Base-by-base conservation (phyloP, 169 alveolate species). In the Plasmodium vivax region DNA sequence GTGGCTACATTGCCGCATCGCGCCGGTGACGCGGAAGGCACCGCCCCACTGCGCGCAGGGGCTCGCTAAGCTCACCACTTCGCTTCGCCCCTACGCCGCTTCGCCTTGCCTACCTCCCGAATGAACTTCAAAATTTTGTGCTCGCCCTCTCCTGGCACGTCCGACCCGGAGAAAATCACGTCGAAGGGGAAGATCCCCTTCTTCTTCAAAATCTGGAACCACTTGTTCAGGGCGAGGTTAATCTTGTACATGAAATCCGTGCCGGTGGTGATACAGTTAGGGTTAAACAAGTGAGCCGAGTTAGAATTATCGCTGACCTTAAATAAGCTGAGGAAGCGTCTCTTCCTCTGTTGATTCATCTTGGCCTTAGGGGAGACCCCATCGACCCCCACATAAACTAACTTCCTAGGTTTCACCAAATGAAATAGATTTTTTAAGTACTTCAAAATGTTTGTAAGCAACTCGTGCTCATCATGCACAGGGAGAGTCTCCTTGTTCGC, bases 321-420 rank as follows among this genome's bases (percentile, higher is more conserved):
- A 71, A 98, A 93, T 23, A 99, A 98, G 87, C 98, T 96, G 77
- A 99, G 95, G 96, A 97, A 99, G 77, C 99, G 96, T 51, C 99
- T 96, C 19, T 97, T 97, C 92, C 99, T 96, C 85, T 99, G 98
- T 87, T 98, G 98, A 96, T 98, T 98, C 98, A 99, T 98, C 97
- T 99, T 99, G 2, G 99, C 99, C 93, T 99, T 97, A n/a, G 99
- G 99, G 36, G 99, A 99, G n/a, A 99, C 99, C 0, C 99, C 99
- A 95, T 99, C 99, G 14, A 98, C 97, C 2, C 99, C 99, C 54
- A 99, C 93, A 92, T 98, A 98, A 12, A 98, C 96, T 75, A 99
- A 84, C 83, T 97, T 97, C 88, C 95, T 96, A 10, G 99, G 99
- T 73, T 97, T 96, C 7, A 97, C 97, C 72, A 98, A 95, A 87